Conservation (phyloP, 2,329 filamentous ascomycete species). For the Cladosporium sp. region DNA sequence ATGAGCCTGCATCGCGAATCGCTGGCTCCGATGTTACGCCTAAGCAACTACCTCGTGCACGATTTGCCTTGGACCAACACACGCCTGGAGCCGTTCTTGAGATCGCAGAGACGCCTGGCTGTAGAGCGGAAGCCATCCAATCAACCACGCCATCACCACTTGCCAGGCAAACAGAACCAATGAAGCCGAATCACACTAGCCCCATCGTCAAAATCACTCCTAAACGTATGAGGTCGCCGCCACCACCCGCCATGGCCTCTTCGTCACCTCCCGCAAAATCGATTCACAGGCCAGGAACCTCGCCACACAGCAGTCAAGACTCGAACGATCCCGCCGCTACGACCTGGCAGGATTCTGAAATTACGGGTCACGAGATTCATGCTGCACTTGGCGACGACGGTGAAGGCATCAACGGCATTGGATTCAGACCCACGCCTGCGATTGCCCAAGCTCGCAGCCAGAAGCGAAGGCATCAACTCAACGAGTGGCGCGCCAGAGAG, state of each 20-base stretch:
- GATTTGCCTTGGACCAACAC: not conserved
- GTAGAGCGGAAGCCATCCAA: conserved; percentile 9
- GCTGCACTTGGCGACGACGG: conserved; percentile 58
- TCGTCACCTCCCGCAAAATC: not conserved
- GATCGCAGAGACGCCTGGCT: conserved; percentile 21
- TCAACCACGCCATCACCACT: conserved; percentile 16
- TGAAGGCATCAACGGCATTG: conserved; percentile 60
- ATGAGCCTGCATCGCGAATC: not conserved
- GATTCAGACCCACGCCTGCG: conserved; percentile 58
- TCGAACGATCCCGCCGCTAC: conserved; percentile 26
- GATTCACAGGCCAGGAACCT: not conserved
- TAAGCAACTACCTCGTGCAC: not conserved
- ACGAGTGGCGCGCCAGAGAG: conserved; percentile 57
- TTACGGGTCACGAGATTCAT: conserved; percentile 54
- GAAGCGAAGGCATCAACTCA: conserved; percentile 54
- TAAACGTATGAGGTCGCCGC: conserved; percentile 8
- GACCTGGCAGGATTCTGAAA: conserved; percentile 59
- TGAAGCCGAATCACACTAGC: not conserved
- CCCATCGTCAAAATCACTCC: conserved; percentile 3
- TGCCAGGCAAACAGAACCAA: conserved; percentile 8
- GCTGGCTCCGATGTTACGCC: not conserved
- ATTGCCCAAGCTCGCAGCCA: conserved; percentile 54
- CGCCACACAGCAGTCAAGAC: not conserved
- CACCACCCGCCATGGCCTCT: not conserved
- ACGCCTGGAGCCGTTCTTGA: conserved; percentile 5